Conservation (phyloP, 345 rosid genomes). For the Turritis glabra region DNA sequence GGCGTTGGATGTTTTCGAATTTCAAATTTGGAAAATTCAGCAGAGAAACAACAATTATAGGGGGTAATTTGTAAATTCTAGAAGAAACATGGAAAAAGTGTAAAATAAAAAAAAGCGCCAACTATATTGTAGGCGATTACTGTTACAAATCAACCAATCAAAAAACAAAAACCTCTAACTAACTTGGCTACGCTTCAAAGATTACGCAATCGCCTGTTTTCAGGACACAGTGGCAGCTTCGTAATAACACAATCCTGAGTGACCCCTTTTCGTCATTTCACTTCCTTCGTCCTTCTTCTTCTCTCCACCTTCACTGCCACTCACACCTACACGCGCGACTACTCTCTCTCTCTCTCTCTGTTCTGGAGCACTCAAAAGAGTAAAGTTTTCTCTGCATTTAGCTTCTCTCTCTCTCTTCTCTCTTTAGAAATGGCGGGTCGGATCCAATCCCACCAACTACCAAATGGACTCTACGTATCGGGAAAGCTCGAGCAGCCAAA, state of each 20-base stretch:
- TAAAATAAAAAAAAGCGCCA: slow-evolving; percentile 33
- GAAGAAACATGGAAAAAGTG: background rate
- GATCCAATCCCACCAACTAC: slow-evolving; percentile 86
- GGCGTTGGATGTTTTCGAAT: background rate
- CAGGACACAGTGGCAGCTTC: slow-evolving; percentile 25
- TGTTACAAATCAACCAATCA: slow-evolving; percentile 34
- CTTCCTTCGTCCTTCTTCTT: slow-evolving; percentile 1
- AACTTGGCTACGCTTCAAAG: slow-evolving; percentile 24
- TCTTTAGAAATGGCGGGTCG: slow-evolving; percentile 63
- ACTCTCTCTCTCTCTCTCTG: slow-evolving; percentile 39
- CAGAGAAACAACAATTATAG: background rate
- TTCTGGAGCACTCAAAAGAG: slow-evolving; percentile 39
- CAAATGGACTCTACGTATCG: slow-evolving; percentile 77
- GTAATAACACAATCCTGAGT: slow-evolving; percentile 22
- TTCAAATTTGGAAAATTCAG: background rate
- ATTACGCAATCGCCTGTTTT: slow-evolving; percentile 8
- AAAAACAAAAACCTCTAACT: background rate
- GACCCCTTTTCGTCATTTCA: slow-evolving; percentile 41
- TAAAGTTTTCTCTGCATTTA: slow-evolving; percentile 36
- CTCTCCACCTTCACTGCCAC: slow-evolving; percentile 35
- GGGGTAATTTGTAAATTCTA: background rate
- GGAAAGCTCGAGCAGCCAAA: slow-evolving; percentile 71
- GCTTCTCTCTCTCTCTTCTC: slow-evolving; percentile 28
- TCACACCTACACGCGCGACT: slow-evolving; percentile 35
- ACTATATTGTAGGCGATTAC: slow-evolving; percentile 13